phyloP scores from a whole-genome alignment of 176 grass and related monocot genomes.

The Oryza punctata region DNA sequence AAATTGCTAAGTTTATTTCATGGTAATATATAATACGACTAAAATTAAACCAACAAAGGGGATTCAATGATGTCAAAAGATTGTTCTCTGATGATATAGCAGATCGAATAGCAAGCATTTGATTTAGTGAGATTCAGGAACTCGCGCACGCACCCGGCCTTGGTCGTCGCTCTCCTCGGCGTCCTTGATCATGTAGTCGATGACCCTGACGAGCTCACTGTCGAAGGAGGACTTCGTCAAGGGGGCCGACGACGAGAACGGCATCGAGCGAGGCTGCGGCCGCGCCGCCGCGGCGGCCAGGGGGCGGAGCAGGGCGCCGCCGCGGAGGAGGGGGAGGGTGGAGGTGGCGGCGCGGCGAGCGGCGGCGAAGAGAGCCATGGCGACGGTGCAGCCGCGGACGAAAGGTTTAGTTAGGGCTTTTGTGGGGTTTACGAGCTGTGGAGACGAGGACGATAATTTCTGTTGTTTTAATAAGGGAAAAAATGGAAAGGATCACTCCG shows the following conservation, averaged over 20 bases:
- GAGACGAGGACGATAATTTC: not conserved
- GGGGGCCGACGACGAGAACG: constrained; percentile 53
- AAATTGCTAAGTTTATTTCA: not conserved
- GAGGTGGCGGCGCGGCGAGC: constrained; percentile 40
- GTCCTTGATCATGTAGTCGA: constrained; percentile 77
- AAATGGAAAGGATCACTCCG: too few species aligned
- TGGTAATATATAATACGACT: not conserved
- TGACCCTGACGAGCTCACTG: constrained; percentile 55
- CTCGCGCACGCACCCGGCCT: constrained; percentile 40
- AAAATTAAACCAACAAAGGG: constrained; percentile 5
- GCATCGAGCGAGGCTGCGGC: constrained; percentile 27
- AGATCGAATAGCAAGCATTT: not conserved
- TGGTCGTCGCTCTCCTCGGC: constrained; percentile 78
- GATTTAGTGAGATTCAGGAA: not conserved
- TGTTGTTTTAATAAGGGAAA: too few species aligned
- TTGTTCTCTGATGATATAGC: too few species aligned
- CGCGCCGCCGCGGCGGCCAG: constrained; percentile 20
- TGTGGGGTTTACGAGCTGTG: not conserved
- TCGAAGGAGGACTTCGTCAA: constrained; percentile 45
- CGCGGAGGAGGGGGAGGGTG: constrained; percentile 25
- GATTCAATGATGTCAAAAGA: not conserved
- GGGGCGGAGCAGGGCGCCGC: constrained; percentile 36
- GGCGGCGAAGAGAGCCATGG: constrained; percentile 49
- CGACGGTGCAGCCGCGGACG: not conserved
- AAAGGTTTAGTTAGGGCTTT: constrained; percentile 37